These are phyloP conservation scores for Aegilops bicornis DNA, from an alignment of 176 grass and related monocot genomes.

Conservation along the genomic window DNA sequence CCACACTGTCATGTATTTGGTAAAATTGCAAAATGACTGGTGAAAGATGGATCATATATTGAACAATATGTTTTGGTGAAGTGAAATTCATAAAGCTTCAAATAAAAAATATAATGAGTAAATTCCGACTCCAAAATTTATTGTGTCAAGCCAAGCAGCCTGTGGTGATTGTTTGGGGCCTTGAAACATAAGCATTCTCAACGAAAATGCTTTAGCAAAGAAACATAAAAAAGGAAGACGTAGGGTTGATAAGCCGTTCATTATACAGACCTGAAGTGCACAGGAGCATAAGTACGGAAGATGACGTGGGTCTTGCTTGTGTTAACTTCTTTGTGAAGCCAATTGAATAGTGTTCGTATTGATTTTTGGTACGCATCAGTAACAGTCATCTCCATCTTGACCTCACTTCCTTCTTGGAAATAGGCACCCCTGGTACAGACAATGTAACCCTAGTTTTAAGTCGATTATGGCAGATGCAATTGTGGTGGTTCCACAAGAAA, in stretches of 20 bases:
- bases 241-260: neutral
- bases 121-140: neutral
- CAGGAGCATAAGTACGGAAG: slow-evolving; percentile 86
- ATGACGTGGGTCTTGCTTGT: slow-evolving; percentile 81
- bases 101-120: neutral
- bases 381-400: slow-evolving; percentile 88
- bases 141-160: neutral
- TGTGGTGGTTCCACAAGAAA: neutral
- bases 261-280: slow-evolving; percentile 91
- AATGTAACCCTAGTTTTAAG: slow-evolving; percentile 16
- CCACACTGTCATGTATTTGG: neutral
- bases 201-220: slow-evolving; percentile 15
- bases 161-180: neutral
- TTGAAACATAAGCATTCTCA: neutral
- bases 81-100: neutral
- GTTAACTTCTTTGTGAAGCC: slow-evolving; percentile 80
- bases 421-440: slow-evolving; percentile 60
- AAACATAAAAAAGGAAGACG: slow-evolving; percentile 11
- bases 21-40: neutral
- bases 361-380: slow-evolving; percentile 63
- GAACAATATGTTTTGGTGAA: neutral
- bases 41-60: neutral
- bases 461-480: slow-evolving; percentile 8
- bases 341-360: slow-evolving; percentile 64
- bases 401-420: slow-evolving; percentile 75